These are phyloP conservation scores for Dicorynia guianensis DNA, from an alignment of 306 rosid genomes.

Conservation along the genomic window DNA sequence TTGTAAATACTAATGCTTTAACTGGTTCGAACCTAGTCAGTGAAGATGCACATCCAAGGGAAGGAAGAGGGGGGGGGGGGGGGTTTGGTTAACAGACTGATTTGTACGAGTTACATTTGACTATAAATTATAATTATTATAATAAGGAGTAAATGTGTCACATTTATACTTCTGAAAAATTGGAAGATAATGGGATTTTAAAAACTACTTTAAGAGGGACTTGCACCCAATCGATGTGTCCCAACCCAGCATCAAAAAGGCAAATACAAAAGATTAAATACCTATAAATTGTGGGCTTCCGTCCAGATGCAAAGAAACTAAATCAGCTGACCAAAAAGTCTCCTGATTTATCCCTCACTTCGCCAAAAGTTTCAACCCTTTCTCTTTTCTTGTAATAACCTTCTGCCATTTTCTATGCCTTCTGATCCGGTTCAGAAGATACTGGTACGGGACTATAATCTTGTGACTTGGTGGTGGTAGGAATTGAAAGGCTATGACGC, in stretches of 20 bases:
- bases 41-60: no score
- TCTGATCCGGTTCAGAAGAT: conserved; percentile 63
- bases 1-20: no score
- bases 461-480: conserved; percentile 56
- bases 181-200: conserved; percentile 38
- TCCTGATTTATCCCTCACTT: conserved; percentile 40
- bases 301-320: conserved; percentile 49
- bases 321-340: conserved; percentile 51
- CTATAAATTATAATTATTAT: conserved; percentile 19
- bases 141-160: conserved; percentile 35
- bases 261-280: conserved; percentile 33
- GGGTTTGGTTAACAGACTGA: neutral
- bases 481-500: conserved; percentile 64
- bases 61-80: neutral
- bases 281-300: conserved; percentile 51
- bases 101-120: neutral
- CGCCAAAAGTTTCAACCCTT: conserved; percentile 36
- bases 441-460: conserved; percentile 59
- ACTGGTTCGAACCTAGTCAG: no score
- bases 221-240: conserved; percentile 21
- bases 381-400: conserved; percentile 17
- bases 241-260: conserved; percentile 33
- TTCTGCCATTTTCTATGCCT: conserved; percentile 60
- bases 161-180: conserved; percentile 38
- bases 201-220: neutral